These are phyloP conservation scores for Taiozyma sp. DNA, from an alignment of 1,139 yeast genomes.

Conservation along the genomic window DNA sequence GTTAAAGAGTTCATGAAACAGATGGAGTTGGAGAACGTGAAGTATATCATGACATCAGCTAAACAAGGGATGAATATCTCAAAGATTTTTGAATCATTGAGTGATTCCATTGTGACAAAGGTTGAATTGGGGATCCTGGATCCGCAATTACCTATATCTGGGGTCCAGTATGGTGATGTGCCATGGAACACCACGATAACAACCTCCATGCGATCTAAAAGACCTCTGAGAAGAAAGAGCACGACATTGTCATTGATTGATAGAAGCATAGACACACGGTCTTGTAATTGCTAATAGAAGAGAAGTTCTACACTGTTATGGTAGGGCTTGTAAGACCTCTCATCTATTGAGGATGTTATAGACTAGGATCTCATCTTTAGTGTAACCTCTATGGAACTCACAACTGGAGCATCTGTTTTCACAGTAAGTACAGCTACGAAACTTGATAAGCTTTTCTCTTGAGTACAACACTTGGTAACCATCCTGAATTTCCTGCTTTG, in stretches of 20 bases:
- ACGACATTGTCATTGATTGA: slow-evolving; percentile 4
- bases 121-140: slow-evolving; percentile 40
- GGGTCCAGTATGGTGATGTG: slow-evolving; percentile 44
- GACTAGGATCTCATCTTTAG: slow-evolving; percentile 15
- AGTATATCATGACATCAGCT: slow-evolving; percentile 41
- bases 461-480: slow-evolving; percentile 14
- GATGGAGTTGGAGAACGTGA: slow-evolving; percentile 18
- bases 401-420: slow-evolving; percentile 7
- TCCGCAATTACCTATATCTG: slow-evolving; percentile 38
- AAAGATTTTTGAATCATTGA: slow-evolving; percentile 47
- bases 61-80: slow-evolving; percentile 57
- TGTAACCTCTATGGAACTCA: slow-evolving; percentile 17
- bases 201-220: neutral
- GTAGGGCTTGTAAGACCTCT: neutral
- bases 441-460: slow-evolving; percentile 17
- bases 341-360: slow-evolving; percentile 2
- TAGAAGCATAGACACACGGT: neutral
- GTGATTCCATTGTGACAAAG: slow-evolving; percentile 36
- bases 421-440: slow-evolving; percentile 20
- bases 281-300: neutral
- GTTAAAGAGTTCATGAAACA: slow-evolving; percentile 27
- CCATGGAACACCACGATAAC: slow-evolving; percentile 29
- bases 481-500: slow-evolving; percentile 4
- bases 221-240: slow-evolving; percentile 1
- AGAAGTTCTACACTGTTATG: neutral